Evolutionary conservation across 441 rosid species (phyloP).

Genomic region (Aquilaria agallochum): DNA sequence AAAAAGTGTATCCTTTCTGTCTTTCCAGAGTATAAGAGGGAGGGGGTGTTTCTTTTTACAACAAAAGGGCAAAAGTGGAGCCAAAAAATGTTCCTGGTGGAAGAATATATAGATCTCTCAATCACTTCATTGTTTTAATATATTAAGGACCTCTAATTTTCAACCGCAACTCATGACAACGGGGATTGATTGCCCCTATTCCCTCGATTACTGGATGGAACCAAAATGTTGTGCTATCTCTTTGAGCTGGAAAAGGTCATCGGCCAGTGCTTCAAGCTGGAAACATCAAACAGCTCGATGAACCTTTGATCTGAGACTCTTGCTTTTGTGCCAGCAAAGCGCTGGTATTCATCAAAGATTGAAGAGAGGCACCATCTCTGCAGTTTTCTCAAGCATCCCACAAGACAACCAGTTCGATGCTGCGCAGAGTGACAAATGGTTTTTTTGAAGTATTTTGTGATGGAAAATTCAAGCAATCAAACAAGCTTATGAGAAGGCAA

Average conservation of each 20-base stretch:
- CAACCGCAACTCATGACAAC: too few relatives aligned
- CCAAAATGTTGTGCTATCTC: constrained; percentile 8
- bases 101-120: too few relatives aligned
- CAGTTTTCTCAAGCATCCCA: constrained; percentile 60
- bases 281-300: constrained; percentile 49
- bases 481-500: neutral
- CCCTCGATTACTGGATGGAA: too few relatives aligned
- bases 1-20: too few relatives aligned
- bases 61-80: too few relatives aligned
- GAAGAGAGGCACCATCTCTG: constrained; percentile 60
- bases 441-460: neutral
- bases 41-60: too few relatives aligned
- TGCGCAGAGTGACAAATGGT: constrained; percentile 15
- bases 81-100: too few relatives aligned
- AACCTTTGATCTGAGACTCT: constrained; percentile 59
- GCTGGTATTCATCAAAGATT: constrained; percentile 56
- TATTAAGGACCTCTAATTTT: too few relatives aligned
- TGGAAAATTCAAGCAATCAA: neutral
- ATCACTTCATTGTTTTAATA: too few relatives aligned
- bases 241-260: constrained; percentile 38
- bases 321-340: constrained; percentile 50
- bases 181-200: too few relatives aligned
- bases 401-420: constrained; percentile 66
- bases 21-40: too few relatives aligned
- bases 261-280: constrained; percentile 42